phyloP scores from a whole-genome alignment of 2,329 filamentous ascomycete genomes.

The Cryphonectria radicalis region DNA sequence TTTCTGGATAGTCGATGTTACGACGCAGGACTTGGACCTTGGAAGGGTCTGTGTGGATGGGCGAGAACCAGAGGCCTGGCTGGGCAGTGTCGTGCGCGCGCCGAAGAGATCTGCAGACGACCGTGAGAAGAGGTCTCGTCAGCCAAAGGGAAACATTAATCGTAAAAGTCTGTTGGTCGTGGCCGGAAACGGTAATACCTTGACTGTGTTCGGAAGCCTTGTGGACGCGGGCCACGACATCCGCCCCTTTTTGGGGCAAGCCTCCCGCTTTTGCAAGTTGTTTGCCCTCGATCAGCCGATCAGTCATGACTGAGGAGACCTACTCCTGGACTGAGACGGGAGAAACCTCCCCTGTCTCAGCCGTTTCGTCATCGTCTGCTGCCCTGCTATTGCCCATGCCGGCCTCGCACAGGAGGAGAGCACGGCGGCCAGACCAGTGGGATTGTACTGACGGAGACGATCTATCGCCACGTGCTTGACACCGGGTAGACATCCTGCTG shows the following conservation, averaged over 20 bases:
- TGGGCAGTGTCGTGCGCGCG: neutral
- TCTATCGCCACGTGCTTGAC: neutral
- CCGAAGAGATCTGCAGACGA: neutral
- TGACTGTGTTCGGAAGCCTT: neutral
- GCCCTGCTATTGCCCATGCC: neutral
- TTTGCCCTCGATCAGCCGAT: neutral
- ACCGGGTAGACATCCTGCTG: neutral
- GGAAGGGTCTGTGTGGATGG: neutral
- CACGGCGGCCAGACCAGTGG: neutral
- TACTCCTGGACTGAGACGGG: constrained; percentile 5
- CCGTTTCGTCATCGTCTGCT: too few species aligned
- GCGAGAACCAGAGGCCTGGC: neutral
- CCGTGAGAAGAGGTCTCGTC: neutral
- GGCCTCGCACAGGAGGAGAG: constrained; percentile 6
- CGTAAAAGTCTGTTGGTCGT: neutral
- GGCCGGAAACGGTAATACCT: constrained; percentile 3
- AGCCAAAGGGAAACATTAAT: too few species aligned
- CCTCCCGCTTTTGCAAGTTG: neutral
- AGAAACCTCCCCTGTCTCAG: neutral
- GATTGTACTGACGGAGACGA: constrained; percentile 5
- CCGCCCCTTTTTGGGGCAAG: neutral
- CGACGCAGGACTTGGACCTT: constrained; percentile 13
- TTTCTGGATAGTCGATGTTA: constrained; percentile 20
- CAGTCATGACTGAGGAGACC: constrained; percentile 4
- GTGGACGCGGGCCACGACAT: neutral